Conservation (phyloP, 345 rosid genomes). For the Dimocarpus longan region DNA sequence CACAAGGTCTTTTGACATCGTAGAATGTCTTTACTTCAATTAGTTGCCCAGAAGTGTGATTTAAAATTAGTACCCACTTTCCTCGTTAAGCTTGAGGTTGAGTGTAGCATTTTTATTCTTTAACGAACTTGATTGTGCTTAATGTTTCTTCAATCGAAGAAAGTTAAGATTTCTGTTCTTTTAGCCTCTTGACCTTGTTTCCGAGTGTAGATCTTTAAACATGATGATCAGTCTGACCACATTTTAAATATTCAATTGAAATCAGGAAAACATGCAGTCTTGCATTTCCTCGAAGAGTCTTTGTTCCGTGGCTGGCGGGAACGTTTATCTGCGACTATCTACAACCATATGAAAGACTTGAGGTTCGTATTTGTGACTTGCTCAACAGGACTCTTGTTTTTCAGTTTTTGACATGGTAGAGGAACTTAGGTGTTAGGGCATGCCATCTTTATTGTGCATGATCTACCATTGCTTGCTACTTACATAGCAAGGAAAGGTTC, state of each 20-base stretch:
- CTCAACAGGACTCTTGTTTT: neutral
- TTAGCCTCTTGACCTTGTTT: neutral
- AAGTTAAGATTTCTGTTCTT: neutral
- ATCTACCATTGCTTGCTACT: neutral
- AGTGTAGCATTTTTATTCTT: neutral
- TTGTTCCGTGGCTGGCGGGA: conserved; percentile 76
- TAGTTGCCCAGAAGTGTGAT: neutral
- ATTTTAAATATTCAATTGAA: conserved; percentile 17
- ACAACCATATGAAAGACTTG: conserved; percentile 70
- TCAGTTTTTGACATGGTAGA: neutral
- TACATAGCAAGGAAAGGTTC: neutral
- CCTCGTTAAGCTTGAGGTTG: neutral
- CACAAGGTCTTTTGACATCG: neutral
- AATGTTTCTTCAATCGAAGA: neutral
- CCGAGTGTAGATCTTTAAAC: neutral
- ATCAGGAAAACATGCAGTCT: conserved; percentile 65
- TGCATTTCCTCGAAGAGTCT: conserved; percentile 76
- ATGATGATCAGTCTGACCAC: neutral
- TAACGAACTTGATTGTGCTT: neutral
- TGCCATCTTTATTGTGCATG: neutral
- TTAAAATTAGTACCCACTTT: neutral
- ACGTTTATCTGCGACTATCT: conserved; percentile 73
- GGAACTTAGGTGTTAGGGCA: neutral
- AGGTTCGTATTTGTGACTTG: conserved; percentile 50
- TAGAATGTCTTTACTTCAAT: neutral